Base-by-base conservation (phyloP, 257 asterid genomes). In the Lithospermum erythrorhizon region DNA sequence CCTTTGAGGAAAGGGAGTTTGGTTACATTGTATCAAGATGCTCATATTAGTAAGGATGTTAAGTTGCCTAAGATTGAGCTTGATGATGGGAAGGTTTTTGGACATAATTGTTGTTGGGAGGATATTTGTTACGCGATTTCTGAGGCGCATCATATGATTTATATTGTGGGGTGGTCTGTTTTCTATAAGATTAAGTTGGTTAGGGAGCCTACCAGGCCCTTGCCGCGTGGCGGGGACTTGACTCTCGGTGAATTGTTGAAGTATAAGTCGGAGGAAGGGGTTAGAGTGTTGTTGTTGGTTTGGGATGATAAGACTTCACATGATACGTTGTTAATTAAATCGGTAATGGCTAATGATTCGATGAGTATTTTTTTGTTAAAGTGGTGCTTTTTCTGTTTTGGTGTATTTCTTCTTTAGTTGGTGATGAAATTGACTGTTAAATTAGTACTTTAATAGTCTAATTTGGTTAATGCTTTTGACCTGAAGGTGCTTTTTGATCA, bases 251-350 rank as follows among this genome's bases (percentile, higher is more conserved):
- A 90, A 61, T 63, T 90, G 67, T 70, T 90, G 70, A 90, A 90
- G 87, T 87, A 85, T 64, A 90, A 90, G 67, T 85, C 98, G 3
- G 78, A 90, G 72, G 98, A 90, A 76, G 98, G 98, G 54, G 96
- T 90, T 67, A 80, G 98, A 52, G 96, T 90, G 79, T 77, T 90
- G 75, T 72, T 90, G 55, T 72, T 90, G 71, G 75, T 82, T 67
- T 90, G 98, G 98, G 98, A 90, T 74, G 98, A 90, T 65, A 87
- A 83, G 80, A 91, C 98, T 64, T 90, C 97, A 3, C 97, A 87
- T 21, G 74, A 79, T 67, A 83, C 72, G 64, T 72, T 78, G 78
- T 75, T 81, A 51, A 17, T 90, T 49, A 83, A 76, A 58, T 81
- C 86, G 94, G 97, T 90, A 83, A 55, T 80, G 15, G 21, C n/a